These are phyloP conservation scores for Gamarada debralockiae DNA, from an alignment of 495 filamentous ascomycete genomes.

Conservation along the genomic window DNA sequence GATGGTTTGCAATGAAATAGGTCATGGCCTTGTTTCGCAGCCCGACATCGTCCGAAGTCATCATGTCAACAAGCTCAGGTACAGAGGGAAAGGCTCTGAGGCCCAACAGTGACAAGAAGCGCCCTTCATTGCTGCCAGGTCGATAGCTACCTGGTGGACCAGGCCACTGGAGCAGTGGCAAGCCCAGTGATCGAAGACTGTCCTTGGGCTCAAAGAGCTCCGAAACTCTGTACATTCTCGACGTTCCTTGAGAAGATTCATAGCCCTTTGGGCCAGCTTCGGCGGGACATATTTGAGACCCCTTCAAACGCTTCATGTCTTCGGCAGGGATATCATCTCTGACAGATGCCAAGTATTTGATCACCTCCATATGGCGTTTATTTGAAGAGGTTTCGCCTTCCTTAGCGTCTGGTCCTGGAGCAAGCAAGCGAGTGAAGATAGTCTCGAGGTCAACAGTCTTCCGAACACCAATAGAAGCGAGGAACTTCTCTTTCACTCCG, in stretches of 20 bases:
- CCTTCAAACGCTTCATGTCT: slow-evolving; percentile 75
- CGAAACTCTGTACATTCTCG: slow-evolving; percentile 65
- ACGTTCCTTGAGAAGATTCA: slow-evolving; percentile 34
- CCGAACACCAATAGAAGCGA: slow-evolving; percentile 75
- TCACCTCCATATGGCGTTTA: slow-evolving; percentile 72
- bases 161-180: slow-evolving; percentile 85
- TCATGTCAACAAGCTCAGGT: slow-evolving; percentile 68
- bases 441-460: slow-evolving; percentile 89
- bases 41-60: slow-evolving; percentile 57
- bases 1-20: slow-evolving; percentile 80
- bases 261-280: slow-evolving; percentile 52
- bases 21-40: slow-evolving; percentile 63
- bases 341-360: slow-evolving; percentile 89
- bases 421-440: slow-evolving; percentile 82
- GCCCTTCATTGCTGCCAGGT: slow-evolving; percentile 60
- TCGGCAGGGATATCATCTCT: slow-evolving; percentile 81
- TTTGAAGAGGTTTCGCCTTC: slow-evolving; percentile 60
- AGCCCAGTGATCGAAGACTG: slow-evolving; percentile 56
- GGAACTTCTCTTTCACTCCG: slow-evolving; percentile 83
- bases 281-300: slow-evolving; percentile 75
- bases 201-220: slow-evolving; percentile 85
- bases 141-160: slow-evolving; percentile 58
- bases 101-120: slow-evolving; percentile 68
- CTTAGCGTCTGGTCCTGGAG: slow-evolving; percentile 32
- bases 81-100: slow-evolving; percentile 65